These are phyloP conservation scores for Apiospora hydei DNA, from an alignment of 2,329 filamentous ascomycete genomes.

Conservation along the genomic window DNA sequence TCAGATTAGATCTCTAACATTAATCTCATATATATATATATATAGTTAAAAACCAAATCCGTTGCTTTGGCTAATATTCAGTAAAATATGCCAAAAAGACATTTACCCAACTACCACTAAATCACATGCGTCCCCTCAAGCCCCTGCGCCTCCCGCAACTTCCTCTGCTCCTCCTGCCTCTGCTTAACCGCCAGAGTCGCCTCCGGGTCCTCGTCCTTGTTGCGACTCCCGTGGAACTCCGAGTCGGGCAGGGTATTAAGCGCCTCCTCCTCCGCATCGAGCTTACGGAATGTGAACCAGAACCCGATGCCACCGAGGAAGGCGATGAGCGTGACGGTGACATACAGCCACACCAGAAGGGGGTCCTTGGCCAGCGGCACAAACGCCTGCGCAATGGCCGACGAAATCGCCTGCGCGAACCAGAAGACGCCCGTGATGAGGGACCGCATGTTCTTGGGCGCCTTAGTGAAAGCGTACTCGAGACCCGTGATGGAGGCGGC, in stretches of 20 bases:
- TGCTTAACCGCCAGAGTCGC: conserved; percentile 35
- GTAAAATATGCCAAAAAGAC: neutral
- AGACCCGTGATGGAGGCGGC: conserved; percentile 63
- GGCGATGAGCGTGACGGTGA: conserved; percentile 69
- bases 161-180: conserved; percentile 39
- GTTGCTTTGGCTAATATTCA: no score
- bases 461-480: conserved; percentile 80
- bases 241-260: conserved; percentile 63
- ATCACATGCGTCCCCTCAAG: conserved; percentile 27
- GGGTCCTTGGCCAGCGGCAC: conserved; percentile 66
- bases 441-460: conserved; percentile 78
- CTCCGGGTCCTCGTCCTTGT: conserved; percentile 36
- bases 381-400: conserved; percentile 72
- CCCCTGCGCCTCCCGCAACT: conserved; percentile 36
- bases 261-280: conserved; percentile 71
- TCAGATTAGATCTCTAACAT: no score
- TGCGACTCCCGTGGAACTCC: conserved; percentile 40
- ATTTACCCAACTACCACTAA: neutral
- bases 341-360: conserved; percentile 78
- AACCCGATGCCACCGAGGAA: conserved; percentile 69
- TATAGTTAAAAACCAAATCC: no score
- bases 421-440: conserved; percentile 73
- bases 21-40: no score
- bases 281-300: conserved; percentile 69
- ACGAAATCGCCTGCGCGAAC: conserved; percentile 73